These are phyloP conservation scores for Xylaria cubensis DNA, from an alignment of 495 filamentous ascomycete species.

Conservation along the genomic window DNA sequence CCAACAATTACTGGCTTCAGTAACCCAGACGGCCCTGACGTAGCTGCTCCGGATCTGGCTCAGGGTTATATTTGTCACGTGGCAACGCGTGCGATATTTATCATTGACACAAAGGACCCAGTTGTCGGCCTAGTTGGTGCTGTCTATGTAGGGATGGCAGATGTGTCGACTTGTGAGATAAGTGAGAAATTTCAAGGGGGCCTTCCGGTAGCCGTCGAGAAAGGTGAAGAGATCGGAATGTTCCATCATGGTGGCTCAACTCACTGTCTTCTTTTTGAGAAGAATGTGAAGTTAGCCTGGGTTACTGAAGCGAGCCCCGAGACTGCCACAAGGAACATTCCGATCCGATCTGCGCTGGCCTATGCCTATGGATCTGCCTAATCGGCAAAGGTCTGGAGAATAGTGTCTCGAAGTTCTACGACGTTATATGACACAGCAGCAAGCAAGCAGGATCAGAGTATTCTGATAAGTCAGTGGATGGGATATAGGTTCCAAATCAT, in stretches of 20 bases:
- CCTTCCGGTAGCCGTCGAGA: slow-evolving; percentile 55
- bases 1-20: slow-evolving; percentile 53
- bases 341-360: slow-evolving; percentile 9
- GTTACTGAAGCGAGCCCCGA: background rate
- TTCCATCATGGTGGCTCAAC: slow-evolving; percentile 69
- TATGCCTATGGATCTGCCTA: slow-evolving; percentile 9
- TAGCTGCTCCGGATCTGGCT: slow-evolving; percentile 29
- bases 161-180: slow-evolving; percentile 64
- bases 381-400: background rate
- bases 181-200: slow-evolving; percentile 42
- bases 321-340: slow-evolving; percentile 4
- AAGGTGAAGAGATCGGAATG: slow-evolving; percentile 66
- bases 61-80: slow-evolving; percentile 60
- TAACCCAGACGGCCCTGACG: slow-evolving; percentile 38
- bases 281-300: slow-evolving; percentile 29
- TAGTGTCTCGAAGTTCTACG: background rate
- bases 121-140: slow-evolving; percentile 61
- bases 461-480: background rate
- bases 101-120: slow-evolving; percentile 62
- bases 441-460: background rate
- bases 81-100: slow-evolving; percentile 59
- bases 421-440: background rate
- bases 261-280: slow-evolving; percentile 59
- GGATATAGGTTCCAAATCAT: background rate
- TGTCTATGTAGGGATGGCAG: slow-evolving; percentile 64